phyloP scores from a whole-genome alignment of 352 stramenopile genomes.

The Phytophthora europaea region DNA sequence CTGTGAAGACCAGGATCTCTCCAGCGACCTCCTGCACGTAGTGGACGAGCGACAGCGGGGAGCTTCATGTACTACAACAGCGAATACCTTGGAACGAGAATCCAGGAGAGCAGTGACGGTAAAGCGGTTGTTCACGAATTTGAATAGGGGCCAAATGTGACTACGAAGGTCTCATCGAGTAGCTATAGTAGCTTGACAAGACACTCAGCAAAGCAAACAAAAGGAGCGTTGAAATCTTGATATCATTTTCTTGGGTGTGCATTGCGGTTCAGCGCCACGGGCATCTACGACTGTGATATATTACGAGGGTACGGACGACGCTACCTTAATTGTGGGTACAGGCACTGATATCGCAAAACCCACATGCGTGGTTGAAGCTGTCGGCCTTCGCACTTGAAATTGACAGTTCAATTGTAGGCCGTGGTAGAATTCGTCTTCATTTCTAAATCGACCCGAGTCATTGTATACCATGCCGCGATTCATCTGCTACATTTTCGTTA shows the following conservation, averaged over 20 bases:
- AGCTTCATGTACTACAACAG: background rate
- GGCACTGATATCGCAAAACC: constrained; percentile 1
- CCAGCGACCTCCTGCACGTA: background rate
- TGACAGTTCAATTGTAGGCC: background rate
- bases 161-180: background rate
- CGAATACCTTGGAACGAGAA: background rate
- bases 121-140: background rate
- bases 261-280: background rate
- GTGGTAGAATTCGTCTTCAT: background rate
- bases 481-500: background rate
- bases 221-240: background rate
- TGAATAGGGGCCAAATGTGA: background rate
- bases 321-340: background rate
- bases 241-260: background rate
- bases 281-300: background rate
- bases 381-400: background rate
- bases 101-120: background rate
- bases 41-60: background rate
- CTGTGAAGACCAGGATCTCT: background rate
- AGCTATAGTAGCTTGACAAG: background rate
- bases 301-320: background rate
- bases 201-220: background rate
- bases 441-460: background rate
- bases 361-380: background rate
- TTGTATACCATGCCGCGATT: background rate